phyloP scores from a whole-genome alignment of 441 rosid genomes.

The Corymbia calophylla region DNA sequence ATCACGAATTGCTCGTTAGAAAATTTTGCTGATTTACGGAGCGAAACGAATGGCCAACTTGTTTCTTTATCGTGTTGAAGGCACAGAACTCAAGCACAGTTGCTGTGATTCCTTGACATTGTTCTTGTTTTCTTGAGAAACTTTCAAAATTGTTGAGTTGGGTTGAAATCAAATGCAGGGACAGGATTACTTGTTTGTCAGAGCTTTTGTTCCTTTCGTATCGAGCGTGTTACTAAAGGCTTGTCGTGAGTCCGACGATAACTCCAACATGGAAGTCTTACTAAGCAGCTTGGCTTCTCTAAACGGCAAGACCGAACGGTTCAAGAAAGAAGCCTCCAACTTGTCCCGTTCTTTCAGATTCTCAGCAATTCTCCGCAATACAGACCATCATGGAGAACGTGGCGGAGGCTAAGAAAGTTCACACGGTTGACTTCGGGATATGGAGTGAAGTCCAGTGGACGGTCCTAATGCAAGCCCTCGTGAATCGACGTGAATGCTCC shows the following conservation, averaged over 20 bases:
- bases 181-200: conserved; percentile 68
- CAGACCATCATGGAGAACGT: conserved; percentile 19
- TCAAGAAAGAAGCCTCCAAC: conserved; percentile 49
- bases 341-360: conserved; percentile 15
- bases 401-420: conserved; percentile 6
- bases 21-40: not conserved
- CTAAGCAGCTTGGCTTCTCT: conserved; percentile 50
- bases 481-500: not conserved
- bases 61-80: not conserved
- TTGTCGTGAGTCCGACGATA: conserved; percentile 33
- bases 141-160: not conserved
- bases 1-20: not conserved
- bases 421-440: conserved; percentile 18
- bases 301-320: conserved; percentile 55
- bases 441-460: conserved; percentile 9
- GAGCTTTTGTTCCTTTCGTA: conserved; percentile 40
- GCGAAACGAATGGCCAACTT: not conserved
- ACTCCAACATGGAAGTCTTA: conserved; percentile 46
- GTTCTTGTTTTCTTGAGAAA: not conserved
- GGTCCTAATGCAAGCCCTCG: conserved; percentile 27
- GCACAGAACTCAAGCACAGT: not conserved
- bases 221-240: conserved; percentile 65
- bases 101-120: not conserved
- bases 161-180: conserved; percentile 26
- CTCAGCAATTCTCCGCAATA: conserved; percentile 14